Evolutionary conservation across 108 stramenopile genomes (phyloP).

Genomic region (Fistulifera solaris): DNA sequence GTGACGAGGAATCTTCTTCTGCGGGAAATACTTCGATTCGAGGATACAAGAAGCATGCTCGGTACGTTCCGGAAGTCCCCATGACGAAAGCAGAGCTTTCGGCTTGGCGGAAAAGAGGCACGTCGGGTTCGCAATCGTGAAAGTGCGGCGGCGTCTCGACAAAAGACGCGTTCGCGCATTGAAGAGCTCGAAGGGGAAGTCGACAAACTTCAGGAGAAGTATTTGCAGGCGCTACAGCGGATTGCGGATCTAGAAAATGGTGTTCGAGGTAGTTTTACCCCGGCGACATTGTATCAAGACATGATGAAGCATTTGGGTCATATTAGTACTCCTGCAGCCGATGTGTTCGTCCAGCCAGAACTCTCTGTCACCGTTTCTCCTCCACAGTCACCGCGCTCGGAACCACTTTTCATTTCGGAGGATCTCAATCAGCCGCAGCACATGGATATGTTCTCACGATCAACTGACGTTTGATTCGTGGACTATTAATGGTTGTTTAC

Average conservation of each 20-base stretch:
- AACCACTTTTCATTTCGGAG: not conserved
- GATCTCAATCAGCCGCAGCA: not conserved
- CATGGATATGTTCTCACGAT: conserved; percentile 1
- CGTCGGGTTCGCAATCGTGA: conserved; percentile 80
- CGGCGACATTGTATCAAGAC: conserved; percentile 19
- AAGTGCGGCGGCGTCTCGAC: conserved; percentile 71
- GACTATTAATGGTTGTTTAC: not conserved
- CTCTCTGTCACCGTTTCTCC: not conserved
- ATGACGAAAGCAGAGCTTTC: conserved; percentile 73
- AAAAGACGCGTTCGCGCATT: conserved; percentile 69
- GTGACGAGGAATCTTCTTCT: not conserved
- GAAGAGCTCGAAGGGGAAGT: conserved; percentile 68
- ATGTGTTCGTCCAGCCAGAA: not conserved
- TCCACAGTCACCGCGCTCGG: not conserved
- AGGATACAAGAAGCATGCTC: conserved; percentile 41
- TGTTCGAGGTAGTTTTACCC: conserved; percentile 6
- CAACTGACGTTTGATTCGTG: conserved; percentile 2
- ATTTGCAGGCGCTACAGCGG: conserved; percentile 45
- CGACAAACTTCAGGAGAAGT: conserved; percentile 59
- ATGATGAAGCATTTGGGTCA: not conserved
- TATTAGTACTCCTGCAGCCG: not conserved
- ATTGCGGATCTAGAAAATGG: conserved; percentile 24
- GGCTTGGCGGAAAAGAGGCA: conserved; percentile 75
- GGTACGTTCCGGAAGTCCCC: conserved; percentile 77
- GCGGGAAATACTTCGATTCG: not conserved